Conservation (phyloP, 257 asterid genomes). For the Nicotiana tomentosiformis region DNA sequence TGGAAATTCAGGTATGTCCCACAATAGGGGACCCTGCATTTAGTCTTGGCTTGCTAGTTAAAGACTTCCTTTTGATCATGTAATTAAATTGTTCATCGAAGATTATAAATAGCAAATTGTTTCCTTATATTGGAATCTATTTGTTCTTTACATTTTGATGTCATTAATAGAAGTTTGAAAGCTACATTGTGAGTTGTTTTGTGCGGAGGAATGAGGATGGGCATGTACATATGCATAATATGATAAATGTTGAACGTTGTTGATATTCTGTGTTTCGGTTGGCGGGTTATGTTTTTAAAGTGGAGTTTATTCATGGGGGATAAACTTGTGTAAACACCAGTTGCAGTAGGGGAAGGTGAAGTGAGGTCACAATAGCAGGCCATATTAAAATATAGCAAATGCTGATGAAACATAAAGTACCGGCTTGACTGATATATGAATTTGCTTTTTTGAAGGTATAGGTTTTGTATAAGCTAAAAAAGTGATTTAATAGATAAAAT, state of each 20-base stretch:
- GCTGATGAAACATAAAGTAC: background rate
- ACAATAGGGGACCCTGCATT: background rate
- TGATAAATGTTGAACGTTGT: background rate
- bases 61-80: conserved; percentile 6
- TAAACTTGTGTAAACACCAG: background rate
- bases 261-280: background rate
- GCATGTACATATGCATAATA: background rate
- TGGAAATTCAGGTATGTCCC: conserved; percentile 7
- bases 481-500: background rate
- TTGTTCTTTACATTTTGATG: background rate
- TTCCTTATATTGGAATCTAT: background rate
- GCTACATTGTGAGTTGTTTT: background rate
- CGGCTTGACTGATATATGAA: background rate
- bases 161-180: background rate
- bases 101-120: background rate
- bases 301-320: background rate
- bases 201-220: background rate
- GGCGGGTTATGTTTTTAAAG: background rate
- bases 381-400: background rate
- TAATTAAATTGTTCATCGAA: background rate
- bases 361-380: background rate
- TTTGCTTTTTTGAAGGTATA: background rate
- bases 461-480: background rate
- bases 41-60: background rate
- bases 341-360: background rate